Evolutionary conservation across 2,329 filamentous ascomycete species (phyloP), one percentile per base, ranked within the genome.

Genomic region (Tolypocladium endophyticum): DNA sequence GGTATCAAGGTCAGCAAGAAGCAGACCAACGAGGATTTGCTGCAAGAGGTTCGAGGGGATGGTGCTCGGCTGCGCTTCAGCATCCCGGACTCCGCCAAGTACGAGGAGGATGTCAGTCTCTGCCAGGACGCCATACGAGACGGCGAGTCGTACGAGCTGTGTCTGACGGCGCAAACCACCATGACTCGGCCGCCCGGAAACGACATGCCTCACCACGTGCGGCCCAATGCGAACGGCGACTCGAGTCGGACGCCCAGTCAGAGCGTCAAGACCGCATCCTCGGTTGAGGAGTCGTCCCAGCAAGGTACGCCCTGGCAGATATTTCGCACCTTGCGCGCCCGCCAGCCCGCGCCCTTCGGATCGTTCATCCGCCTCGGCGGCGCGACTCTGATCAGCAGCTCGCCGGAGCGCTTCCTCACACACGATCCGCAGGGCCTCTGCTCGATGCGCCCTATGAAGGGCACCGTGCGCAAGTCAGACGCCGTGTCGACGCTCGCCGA

Each of bases 391-490:
- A 78, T 96, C 53, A 89, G 88, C 72, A 89, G 87, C 67, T 96
- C 90, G 4, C 93, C 93, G 0, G 93, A 97, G 74, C 88, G 92
- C 3, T 97, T 96, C 70, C 82, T 97, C 20, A 84, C 83, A 55
- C 76, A 78, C 66, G 69, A 73, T 58, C 62, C 68, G 1, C 74
- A 72, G 1, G 87, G 87, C 0, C 73, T 77, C 50, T 90, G 87
- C 70, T 85, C 88, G 62, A 94, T 97, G 81, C 86, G 92, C 9
- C 93, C 93, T 0, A 97, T 97, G 85, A 97, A 97, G 77, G 93
- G 93, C 55, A 97, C 93, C 0, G 91, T 97, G n/a, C 87, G 87
- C 66, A 96, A 96, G 67, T 83, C 82, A 0, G 76, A 79, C 0
- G 79, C 78, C 1, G 85, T 81, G 0, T 71, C 87, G 43, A 94